phyloP scores from a whole-genome alignment of 352 stramenopile genomes.

The Phytophthora meadii region DNA sequence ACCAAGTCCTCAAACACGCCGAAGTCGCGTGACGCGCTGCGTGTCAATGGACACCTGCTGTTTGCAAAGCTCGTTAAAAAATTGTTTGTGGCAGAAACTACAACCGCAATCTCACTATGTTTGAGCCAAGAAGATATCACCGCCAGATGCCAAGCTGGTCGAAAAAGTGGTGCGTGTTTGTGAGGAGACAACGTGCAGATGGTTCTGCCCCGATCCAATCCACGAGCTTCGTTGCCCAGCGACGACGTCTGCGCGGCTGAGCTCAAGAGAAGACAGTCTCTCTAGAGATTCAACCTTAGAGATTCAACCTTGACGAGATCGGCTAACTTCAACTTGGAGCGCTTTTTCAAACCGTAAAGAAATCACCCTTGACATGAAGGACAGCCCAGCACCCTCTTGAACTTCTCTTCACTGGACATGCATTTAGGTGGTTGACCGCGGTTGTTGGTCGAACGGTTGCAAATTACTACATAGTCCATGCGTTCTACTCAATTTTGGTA shows the following conservation, averaged over 20 bases:
- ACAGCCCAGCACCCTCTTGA: no score
- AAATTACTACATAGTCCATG: not conserved
- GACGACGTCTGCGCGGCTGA: constrained; percentile 6
- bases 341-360: no score
- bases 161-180: not conserved
- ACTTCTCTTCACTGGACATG: no score
- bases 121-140: constrained; percentile 13
- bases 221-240: constrained; percentile 1
- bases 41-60: constrained; percentile 20
- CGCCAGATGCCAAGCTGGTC: constrained; percentile 10
- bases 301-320: constrained; percentile 6
- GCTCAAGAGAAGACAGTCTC: not conserved
- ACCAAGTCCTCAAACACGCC: constrained; percentile 21
- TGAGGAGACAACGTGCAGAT: constrained; percentile 12
- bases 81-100: constrained; percentile 17
- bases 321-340: not conserved
- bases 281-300: not conserved
- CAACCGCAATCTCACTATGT: not conserved
- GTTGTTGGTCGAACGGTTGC: no score
- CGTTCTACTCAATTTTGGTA: not conserved
- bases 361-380: no score
- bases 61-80: constrained; percentile 21
- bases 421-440: not conserved
- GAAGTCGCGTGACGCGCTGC: constrained; percentile 10
- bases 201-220: constrained; percentile 6